Conservation (phyloP, 139 green algal species). For the Tetraselmis chui region DNA sequence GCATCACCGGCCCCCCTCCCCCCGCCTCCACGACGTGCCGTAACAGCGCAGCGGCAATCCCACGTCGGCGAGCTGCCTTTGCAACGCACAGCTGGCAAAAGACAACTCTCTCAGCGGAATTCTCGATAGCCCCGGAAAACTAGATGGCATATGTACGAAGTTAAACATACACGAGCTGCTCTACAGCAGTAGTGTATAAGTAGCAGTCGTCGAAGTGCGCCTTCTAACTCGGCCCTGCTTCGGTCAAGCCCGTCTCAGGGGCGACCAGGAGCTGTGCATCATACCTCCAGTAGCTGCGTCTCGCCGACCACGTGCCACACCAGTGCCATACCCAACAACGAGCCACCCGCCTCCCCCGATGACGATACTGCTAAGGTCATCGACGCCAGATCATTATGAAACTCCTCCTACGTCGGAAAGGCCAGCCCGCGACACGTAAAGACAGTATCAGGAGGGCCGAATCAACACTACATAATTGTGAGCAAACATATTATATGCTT, state of each 20-base stretch:
- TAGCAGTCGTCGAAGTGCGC: too few species aligned
- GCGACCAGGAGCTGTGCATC: too few species aligned
- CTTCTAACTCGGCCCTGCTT: too few species aligned
- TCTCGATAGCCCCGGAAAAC: too few species aligned
- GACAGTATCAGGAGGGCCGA: too few species aligned
- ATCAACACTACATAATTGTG: too few species aligned
- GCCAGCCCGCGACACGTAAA: neutral
- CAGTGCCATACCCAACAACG: neutral
- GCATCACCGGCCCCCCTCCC: neutral
- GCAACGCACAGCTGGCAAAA: neutral
- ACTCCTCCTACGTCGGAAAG: neutral
- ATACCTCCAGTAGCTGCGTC: neutral
- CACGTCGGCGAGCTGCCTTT: neutral
- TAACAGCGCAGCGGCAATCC: neutral
- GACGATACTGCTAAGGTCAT: neutral
- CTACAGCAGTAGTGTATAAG: too few species aligned
- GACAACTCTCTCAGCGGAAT: too few species aligned
- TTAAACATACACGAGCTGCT: too few species aligned
- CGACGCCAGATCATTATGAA: neutral
- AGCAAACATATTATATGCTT: neutral
- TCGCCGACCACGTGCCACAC: neutral
- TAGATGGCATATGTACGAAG: too few species aligned
- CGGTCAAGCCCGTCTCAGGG: too few species aligned
- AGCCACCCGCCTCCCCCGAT: neutral
- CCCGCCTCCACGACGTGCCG: neutral